Evolutionary conservation across 352 stramenopile species (phyloP), one percentile per base, ranked within the genome.

Genomic region (Phytophthora megakarya): DNA sequence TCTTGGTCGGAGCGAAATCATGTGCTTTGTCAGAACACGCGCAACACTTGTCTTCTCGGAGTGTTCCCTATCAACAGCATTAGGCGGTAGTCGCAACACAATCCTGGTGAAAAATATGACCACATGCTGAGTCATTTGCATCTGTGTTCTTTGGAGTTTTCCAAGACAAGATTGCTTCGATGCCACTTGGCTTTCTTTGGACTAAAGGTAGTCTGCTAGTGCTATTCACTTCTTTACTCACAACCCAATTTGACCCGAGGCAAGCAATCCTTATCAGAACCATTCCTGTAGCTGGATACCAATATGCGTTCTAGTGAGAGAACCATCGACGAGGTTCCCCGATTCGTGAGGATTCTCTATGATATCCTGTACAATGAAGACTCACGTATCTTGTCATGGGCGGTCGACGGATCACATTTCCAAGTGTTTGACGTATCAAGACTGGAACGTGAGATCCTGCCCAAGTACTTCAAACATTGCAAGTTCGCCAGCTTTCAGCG

Each of bases 391-490:
- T 76, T 94, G 44, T 67, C 69, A 12, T 94, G 83, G 85, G 69
- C 86, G 15, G 58, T 76, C 33, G 86, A 91, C 61, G 61, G 75
- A 11, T 75, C 83, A 32, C 71, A 85, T 60, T 90, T 93, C 51
- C 77, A 90, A 45, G 86, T 92, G 60, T 77, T 88, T 38, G 76
- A 80, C 40, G 71, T 84, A 56, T 62, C 68, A 0, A 73, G 78
- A 63, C 85, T 98, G 19, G 90, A 97, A 74, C 59, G 72, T 10
- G 78, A 94, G 57, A 78, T 98, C 18, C 74, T 98, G 1, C 84
- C 90, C 10, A 87, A 88, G 60, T 98, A 97, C 72, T 98, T 97
- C 65, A 97, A 97, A 60, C 89, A 97, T 62, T 77, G 72, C 53
- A 96, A 92, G 49, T 98, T 96, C 70, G 86, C 92, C 25, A 96